Evolutionary conservation across 2,329 filamentous ascomycete species (phyloP), one percentile per base, ranked within the genome.

Genomic region (Acrodontium crateriforme): DNA sequence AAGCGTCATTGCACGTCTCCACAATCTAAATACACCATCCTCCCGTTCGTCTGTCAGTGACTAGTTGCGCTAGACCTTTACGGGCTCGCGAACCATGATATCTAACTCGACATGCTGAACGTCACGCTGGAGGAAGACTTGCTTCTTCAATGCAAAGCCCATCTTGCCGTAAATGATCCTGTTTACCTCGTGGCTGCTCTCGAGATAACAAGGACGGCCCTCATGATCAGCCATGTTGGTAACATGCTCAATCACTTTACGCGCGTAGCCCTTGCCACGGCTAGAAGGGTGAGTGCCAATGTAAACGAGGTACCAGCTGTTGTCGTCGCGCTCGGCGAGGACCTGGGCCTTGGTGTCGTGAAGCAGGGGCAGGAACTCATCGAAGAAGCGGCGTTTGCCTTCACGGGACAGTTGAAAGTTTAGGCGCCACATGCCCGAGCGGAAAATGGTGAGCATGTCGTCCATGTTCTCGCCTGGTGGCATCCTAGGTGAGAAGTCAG

Each of bases 221-320:
- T 81, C 74, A 10, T 54, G 53, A 49, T 89, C 81, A 24, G 80
- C 79, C 60, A 65, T 63, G 24, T 54, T 57, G 28, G 75, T 73
- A 56, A 83, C 74, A 48, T 80, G 63, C 50, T 74, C 65, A 38
- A 89, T 71, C 37, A 85, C 63, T 56, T 71, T 75, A 40, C 65
- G 65, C 10, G 73, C 78, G 52, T 81, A 81, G 8, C 82, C 81
- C 42, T 74, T 74, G 25, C 79, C 71, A 35, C 77, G 70, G 4
- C 74, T 71, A 36, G 62, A 64, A 18, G 77, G 72, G 52, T 74
- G 78, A 27, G 78, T 84, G 37, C 81, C 82, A 36, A 91, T 63
- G 54, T 87, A 89, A 25, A 84, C 78, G 30, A 91, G 71, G 52
- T 89, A 89, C 66, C 80, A 89, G 47, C 69, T 74, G 35, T 78